Evolutionary conservation across 345 rosid species (phyloP), one percentile per base, ranked within the genome.

Genomic region (Salix purpurea): DNA sequence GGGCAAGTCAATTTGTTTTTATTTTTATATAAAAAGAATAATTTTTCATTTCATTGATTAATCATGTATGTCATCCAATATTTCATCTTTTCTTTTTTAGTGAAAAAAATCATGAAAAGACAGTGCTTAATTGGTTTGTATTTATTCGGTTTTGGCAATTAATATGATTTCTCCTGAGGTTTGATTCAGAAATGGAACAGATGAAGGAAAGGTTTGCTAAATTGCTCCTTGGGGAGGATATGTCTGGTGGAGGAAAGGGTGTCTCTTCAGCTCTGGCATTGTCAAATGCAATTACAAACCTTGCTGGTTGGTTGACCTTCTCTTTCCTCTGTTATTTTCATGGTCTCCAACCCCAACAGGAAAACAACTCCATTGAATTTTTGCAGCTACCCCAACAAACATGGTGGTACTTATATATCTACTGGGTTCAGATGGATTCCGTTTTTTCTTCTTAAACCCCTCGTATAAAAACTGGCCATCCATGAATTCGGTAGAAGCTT

Each of bases 191-290:
- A n/a, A 77, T 83, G 76, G 88, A 86, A 28, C 80, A 78, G 81
- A 74, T 86, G 85, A 83, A 83, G 77, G 88, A 86, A 65, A 81
- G 81, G 76, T 83, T 86, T 77, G 73, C 88, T 2, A 86, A 83
- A 67, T 70, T 86, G 80, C 86, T 86, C n/a, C 52, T 86, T 28
- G 88, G 88, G 21, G 88, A 86, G 67, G 88, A 86, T 74, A 86
- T 86, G 88, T 86, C 88, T 9, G 88, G 88, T 28, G 86, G 88
- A 40, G 85, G 86, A 64, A 86, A 86, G 68, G 88, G 88, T 6
- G 88, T 86, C 30, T 81, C 86, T 15, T 86, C 88, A 10, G 88
- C 86, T 46, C 68, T 86, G 32, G 88, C 88, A 13, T 70, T 86
- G 85, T 86, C 88, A 28, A 86, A 86, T 67, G 86, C 88, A 73